These are phyloP conservation scores for Filobasidium floriforme DNA, from an alignment of 768 basidiomycete genomes.

Conservation along the genomic window DNA sequence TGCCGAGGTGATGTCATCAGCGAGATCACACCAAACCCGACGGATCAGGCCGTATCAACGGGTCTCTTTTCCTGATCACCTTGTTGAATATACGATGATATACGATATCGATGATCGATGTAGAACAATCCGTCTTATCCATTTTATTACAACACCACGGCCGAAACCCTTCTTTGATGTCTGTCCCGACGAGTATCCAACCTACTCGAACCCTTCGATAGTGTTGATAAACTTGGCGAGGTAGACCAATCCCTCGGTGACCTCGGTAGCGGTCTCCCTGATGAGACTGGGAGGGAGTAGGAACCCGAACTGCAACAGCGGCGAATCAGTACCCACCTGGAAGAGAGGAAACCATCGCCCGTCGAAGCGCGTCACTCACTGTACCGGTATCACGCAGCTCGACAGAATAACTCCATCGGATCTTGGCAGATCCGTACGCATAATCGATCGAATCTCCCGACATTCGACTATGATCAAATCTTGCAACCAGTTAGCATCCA, in stretches of 20 bases:
- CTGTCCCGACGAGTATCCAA: background rate
- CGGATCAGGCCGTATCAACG: no score
- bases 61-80: no score
- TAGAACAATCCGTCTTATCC: no score
- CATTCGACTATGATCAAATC: slow-evolving; percentile 43
- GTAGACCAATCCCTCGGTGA: slow-evolving; percentile 58
- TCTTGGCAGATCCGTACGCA: slow-evolving; percentile 54
- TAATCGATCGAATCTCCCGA: slow-evolving; percentile 64
- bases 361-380: slow-evolving; percentile 46
- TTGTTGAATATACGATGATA: no score
- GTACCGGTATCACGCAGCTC: slow-evolving; percentile 66
- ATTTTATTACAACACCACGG: no score
- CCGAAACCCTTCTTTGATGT: background rate
- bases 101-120: no score
- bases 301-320: slow-evolving; percentile 68
- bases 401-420: slow-evolving; percentile 59
- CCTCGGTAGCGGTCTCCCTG: slow-evolving; percentile 71
- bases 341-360: background rate
- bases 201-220: slow-evolving; percentile 35
- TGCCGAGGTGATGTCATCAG: no score
- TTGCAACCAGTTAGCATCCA: background rate
- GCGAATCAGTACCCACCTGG: slow-evolving; percentile 1
- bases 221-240: slow-evolving; percentile 59
- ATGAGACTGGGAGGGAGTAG: slow-evolving; percentile 65
- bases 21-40: no score